Evolutionary conservation across 345 rosid genomes (phyloP), one percentile per base, ranked within the genome.

Genomic region (Trapa bicornis): DNA sequence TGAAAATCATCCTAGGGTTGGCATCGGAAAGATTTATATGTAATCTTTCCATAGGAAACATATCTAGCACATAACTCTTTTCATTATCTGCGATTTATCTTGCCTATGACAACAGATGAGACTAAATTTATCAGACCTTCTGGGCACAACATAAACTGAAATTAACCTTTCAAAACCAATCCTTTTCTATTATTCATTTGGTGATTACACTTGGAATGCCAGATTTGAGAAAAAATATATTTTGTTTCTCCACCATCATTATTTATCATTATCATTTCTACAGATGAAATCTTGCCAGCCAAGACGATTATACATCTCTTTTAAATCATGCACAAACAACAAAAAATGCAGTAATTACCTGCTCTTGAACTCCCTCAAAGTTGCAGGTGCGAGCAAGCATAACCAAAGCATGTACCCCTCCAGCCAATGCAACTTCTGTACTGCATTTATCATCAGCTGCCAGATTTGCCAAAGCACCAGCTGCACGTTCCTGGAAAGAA

Each of bases 401-500:
- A 72, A 86, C 92, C 71, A 89, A 80, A 36, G 90, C 92, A 37
- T 85, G 89, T 37, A 89, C 85, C 47, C 96, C 96, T 73, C 96
- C 96, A 22, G 87, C 88, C 54, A 68, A 36, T 17, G 92, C 89
- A 9, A 89, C 92, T 74, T 82, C 90, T 80, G 82, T 85, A 72
- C 96, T 89, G 72, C 92, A 89, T 75, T 85, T 85, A 76, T 89
- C 92, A 70, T 89, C 90, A 50, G 96, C 96, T 42, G 96, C 92
- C 80, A 89, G 79, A 85, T 89, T 89, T 58, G 96, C 96, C 69
- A 89, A 76, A 33, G 92, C 96, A 60, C 96, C 96, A 47, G 96
- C 96, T 39, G 92, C 92, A 61, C 96, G 88, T 80, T 86, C 96
- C 96, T 89, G 71, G 68, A 78, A 61, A 47, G 43, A 61, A 67